phyloP scores from a whole-genome alignment of 2,329 filamentous ascomycete genomes.

The Cladobotryum protrusum region DNA sequence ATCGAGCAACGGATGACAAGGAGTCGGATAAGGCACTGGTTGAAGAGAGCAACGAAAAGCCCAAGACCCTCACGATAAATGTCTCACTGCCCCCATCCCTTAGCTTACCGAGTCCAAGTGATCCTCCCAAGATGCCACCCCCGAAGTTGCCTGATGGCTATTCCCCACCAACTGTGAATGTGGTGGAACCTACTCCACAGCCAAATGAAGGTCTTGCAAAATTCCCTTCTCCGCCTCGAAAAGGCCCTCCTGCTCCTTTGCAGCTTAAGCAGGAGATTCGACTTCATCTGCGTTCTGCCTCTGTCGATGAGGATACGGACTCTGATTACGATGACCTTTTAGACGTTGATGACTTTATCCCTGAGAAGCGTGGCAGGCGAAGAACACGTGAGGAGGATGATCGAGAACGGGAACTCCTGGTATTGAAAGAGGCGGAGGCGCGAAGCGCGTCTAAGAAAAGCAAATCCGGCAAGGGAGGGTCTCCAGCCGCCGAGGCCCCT shows the following conservation, averaged over 20 bases:
- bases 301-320: constrained; percentile 61
- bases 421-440: constrained; percentile 59
- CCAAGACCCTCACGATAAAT: constrained; percentile 45
- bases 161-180: constrained; percentile 32
- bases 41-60: constrained; percentile 35
- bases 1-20: constrained; percentile 48
- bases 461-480: constrained; percentile 36
- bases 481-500: constrained; percentile 27
- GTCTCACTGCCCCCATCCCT: constrained; percentile 50
- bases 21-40: constrained; percentile 40
- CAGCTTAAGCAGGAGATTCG: constrained; percentile 46
- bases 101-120: constrained; percentile 40
- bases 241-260: constrained; percentile 78
- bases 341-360: constrained; percentile 58
- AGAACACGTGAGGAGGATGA: constrained; percentile 88
- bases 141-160: constrained; percentile 38
- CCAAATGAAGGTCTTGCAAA: constrained; percentile 40
- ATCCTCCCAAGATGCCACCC: constrained; percentile 47
- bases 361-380: constrained; percentile 63
- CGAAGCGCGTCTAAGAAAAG: constrained; percentile 70
- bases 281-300: constrained; percentile 16
- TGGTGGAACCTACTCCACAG: constrained; percentile 39
- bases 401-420: constrained; percentile 63
- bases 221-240: constrained; percentile 62
- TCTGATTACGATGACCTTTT: constrained; percentile 79